Conservation (phyloP, 371 early-diverging fungal species). For the Mortierella sp. region DNA sequence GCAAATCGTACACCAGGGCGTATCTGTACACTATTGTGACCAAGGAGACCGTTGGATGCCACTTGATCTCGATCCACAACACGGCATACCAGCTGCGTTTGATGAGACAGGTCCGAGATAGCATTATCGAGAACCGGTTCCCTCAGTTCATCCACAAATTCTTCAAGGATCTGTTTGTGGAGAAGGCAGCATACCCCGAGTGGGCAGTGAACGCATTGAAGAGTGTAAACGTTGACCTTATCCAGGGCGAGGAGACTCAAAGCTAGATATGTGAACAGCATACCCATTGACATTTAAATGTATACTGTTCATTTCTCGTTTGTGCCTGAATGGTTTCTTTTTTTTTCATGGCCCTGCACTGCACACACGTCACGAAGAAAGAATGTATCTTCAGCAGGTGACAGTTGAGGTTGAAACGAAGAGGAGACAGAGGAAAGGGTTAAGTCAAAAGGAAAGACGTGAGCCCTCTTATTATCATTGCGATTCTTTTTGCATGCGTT, state of each 20-base stretch:
- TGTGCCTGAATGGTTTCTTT: not conserved
- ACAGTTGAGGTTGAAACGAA: not conserved
- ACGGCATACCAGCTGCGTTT: constrained; percentile 92
- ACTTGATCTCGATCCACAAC: constrained; percentile 93
- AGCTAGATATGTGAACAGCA: not conserved
- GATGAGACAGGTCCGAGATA: constrained; percentile 86
- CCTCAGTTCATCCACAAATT: constrained; percentile 87
- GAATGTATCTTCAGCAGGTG: not conserved
- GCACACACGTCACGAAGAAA: not conserved
- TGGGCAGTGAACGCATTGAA: constrained; percentile 91
- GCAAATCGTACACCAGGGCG: constrained; percentile 87
- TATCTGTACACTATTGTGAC: constrained; percentile 83
- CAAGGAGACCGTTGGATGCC: constrained; percentile 94
- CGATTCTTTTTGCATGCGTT: not conserved
- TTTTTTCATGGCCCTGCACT: not conserved
- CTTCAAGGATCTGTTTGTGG: constrained; percentile 79
- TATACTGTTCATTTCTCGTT: not conserved
- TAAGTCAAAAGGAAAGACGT: not conserved
- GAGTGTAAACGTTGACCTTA: constrained; percentile 83
- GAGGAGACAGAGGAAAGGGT: not conserved
- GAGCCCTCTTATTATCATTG: not conserved
- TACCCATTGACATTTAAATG: not conserved
- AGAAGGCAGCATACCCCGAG: constrained; percentile 78
- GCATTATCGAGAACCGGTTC: constrained; percentile 83
- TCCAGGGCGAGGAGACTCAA: constrained; percentile 25